Base-by-base conservation (phyloP, 768 basidiomycete genomes). In the Amanita subjunquillea region DNA sequence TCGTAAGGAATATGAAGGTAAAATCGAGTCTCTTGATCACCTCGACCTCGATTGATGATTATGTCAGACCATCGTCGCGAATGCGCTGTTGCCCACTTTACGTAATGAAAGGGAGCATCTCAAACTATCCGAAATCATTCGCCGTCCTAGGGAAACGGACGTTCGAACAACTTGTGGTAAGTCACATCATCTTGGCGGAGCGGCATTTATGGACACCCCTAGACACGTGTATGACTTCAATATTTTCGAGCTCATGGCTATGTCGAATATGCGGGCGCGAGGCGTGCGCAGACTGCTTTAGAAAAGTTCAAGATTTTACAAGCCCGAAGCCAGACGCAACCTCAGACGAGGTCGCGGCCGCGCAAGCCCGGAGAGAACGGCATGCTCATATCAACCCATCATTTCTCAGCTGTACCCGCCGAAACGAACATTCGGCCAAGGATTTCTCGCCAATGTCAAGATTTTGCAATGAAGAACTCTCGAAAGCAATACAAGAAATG, bases 201-300 rank as follows among this genome's bases (percentile, higher is more conserved):
- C 40, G 15, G 13, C 17, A 12, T 48, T 12, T 34, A 10, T 25
- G 46, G 32, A 45, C 42, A 22, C 10, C 17, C 32, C 43, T 39
- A 95, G 92, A 96, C 67, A 91, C 87, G 2, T 96, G 93, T 66
- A 87, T 91, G 76, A 93, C 91, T 4, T 94, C 92, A 10, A 82
- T 95, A 53, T 95, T 95, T 66, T 85, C 87, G 5, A 83, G 81
- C 53, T 86, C 83, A 29, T 95, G 88, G 82, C 87, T 94, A 79
- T 95, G 92, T 64, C 77, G 86, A n/a, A 63, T 80, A 37, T 97
- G 94, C 64, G 94, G 91, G 4, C 81, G 90, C 8, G 94, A 96
- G 67, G 82, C 87, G 7, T 97, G 94, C 63, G 74, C 82, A 1
- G 87, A 90, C 55, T 96, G 94, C 63, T 88, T 80, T 60, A 72